Evolutionary conservation across 345 rosid genomes (phyloP), one percentile per base, ranked within the genome.

Genomic region (Geranium rotundifolium): DNA sequence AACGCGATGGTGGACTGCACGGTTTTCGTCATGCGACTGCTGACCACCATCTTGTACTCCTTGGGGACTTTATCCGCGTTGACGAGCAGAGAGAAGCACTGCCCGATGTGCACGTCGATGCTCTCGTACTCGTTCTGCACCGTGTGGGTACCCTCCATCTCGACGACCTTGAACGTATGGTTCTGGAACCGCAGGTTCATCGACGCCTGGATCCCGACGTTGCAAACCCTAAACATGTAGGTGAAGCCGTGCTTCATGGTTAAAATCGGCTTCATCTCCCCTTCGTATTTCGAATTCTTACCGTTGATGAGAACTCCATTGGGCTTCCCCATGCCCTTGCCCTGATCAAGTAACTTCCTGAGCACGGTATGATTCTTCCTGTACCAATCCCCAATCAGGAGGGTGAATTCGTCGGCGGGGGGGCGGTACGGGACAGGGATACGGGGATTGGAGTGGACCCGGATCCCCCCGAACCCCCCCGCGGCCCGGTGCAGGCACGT

Each of bases 321-420:
- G 17, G 73, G 73, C 68, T 57, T 59, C 18, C 7, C 61, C 4
- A 70, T 68, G 54, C 64, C 1, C 18, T 1, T 55, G 34, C 68
- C 73, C 3, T 58, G 31, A 39, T 70, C 68, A 9, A 70, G 15
- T 17, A 7, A 37, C 39, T 17, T 23, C 58, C 9, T 59, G 60
- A 70, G 41, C 52, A 1, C 55, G 31, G 58, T 59, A 61, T 70
- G 68, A 60, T 63, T 58, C 60, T 70, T 70, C 56, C 64, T 18
- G 64, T 80, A 85, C 96, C 97, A 91, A 61, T 91, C 95, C 20
- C 90, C 88, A 54, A 88, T 75, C 52, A 91, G 83, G 46, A 64
- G 68, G 0, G 68, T 64, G 65, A 64, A 70, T 17, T 70, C 73
- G 8, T 64, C 73, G 68, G 58, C 68, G 72, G 72, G 57, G 62